phyloP scores from a whole-genome alignment of 2,329 filamentous ascomycete species.

The Nemania sp. region DNA sequence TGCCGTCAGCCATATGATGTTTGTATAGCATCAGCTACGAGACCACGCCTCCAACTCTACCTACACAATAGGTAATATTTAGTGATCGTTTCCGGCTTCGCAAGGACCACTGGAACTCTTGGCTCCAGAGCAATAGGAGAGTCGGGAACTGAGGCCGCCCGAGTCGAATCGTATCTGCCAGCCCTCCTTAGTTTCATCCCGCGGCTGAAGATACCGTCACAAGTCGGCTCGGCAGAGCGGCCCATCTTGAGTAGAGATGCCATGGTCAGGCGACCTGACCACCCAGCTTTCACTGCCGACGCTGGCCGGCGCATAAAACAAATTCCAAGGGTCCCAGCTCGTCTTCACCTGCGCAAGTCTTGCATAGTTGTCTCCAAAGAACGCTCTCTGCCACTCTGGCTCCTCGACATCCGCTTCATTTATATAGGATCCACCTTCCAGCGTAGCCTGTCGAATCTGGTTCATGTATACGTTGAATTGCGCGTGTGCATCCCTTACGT shows the following conservation, averaged over 20 bases:
- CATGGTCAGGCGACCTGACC: conserved; percentile 34
- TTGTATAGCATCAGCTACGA: neutral
- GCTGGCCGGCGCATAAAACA: conserved; percentile 53
- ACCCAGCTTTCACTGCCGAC: conserved; percentile 58
- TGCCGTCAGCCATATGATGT: neutral
- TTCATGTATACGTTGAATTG: conserved; percentile 33
- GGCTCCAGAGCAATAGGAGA: too few species aligned
- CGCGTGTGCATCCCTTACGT: conserved; percentile 29
- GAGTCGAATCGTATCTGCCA: too few species aligned
- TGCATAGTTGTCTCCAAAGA: conserved; percentile 52
- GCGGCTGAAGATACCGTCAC: neutral
- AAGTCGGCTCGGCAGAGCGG: conserved; percentile 40
- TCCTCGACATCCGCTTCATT: conserved; percentile 57
- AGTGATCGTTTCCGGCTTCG: too few species aligned
- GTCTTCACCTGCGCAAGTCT: conserved; percentile 50
- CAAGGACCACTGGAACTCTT: too few species aligned
- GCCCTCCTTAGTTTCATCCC: too few species aligned
- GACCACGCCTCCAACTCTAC: too few species aligned
- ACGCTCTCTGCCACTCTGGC: conserved; percentile 48
- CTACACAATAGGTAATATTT: too few species aligned
- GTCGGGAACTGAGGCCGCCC: too few species aligned
- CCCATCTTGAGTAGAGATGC: conserved; percentile 41
- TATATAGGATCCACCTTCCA: conserved; percentile 50
- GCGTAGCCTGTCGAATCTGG: conserved; percentile 40
- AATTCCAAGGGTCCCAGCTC: conserved; percentile 48